Evolutionary conservation across 176 grass and related monocot species (phyloP), one percentile per base, ranked within the genome.

Genomic region (Aechmea fasciata): DNA sequence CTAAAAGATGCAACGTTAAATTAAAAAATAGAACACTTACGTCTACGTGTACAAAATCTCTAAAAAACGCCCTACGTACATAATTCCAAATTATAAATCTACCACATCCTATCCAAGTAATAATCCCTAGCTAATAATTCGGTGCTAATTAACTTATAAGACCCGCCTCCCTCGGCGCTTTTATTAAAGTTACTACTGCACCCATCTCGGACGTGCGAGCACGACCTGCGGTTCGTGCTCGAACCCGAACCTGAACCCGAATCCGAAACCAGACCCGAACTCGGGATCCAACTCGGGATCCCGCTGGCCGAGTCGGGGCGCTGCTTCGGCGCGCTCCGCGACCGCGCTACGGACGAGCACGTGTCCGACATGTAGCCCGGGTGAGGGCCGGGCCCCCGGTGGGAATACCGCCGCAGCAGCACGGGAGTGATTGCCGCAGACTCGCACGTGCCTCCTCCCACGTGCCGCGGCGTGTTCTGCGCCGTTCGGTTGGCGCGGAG

Each of bases 51-150:
- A 41, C 5, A 41, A 41, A 41, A 41, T 41, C 33, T 41, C 33
- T 41, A 7, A 41, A 41, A 41, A 41, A 7, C 33, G 4, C 4
- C 3, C 33, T 41, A 41, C 33, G 49, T 67, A 23, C 33, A 62
- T 67, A 23, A 13, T 66, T 18, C 49, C 41, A 9, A 25, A 66
- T 13, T 47, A 15, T 12, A 64, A 50, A 22, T 63, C 91, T 75
- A 96, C 95, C 94, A 99, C 67, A 88, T 80, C 57, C 75, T 88
- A 51, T 99, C 82, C 80, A 99, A 33, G 84, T 99, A 99, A 70
- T 94, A 86, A 65, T 90, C 80, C 33, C 82, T 84, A 19, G 79
- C 76, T 48, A 54, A 72, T 28, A 85, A 80, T 70, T 87, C 77
- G 29, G 25, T 55, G 61, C 64, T 72, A 8, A 51, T 14, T 47